Evolutionary conservation across 805 yeast genomes (phyloP).

Genomic region (Saccharomycopsis olivae): DNA sequence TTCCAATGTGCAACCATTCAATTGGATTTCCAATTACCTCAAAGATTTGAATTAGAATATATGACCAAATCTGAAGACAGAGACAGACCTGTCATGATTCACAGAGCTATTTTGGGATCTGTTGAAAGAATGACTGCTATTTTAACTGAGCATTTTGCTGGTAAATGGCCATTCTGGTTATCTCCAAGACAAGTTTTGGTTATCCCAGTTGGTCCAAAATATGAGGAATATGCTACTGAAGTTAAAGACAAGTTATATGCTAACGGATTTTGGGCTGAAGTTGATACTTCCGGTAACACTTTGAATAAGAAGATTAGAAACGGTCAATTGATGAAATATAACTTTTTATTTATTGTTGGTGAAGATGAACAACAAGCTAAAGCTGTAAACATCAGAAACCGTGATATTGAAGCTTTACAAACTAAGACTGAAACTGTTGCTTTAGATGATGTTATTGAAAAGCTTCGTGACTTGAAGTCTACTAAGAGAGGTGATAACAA

Average conservation of each 20-base stretch:
- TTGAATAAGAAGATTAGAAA: constrained; percentile 96
- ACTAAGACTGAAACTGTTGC: constrained; percentile 75
- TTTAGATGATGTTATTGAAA: constrained; percentile 60
- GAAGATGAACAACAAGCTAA: constrained; percentile 75
- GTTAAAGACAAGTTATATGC: constrained; percentile 52
- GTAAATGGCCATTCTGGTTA: constrained; percentile 99
- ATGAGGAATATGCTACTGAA: constrained; percentile 78
- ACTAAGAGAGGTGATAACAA: constrained; percentile 65
- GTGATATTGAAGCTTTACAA: constrained; percentile 89
- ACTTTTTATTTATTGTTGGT: constrained; percentile 95
- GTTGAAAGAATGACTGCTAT: constrained; percentile 99
- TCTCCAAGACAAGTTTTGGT: constrained; percentile 98
- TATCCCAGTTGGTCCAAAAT: constrained; percentile 94
- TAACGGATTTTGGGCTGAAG: constrained; percentile 84
- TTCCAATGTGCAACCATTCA: constrained; percentile 99
- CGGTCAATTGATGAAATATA: constrained; percentile 90
- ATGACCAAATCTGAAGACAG: constrained; percentile 50
- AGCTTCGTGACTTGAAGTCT: constrained; percentile 56
- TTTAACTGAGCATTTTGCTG: constrained; percentile 94
- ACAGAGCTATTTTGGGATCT: constrained; percentile 96
- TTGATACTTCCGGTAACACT: constrained; percentile 89
- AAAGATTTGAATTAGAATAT: constrained; percentile 83
- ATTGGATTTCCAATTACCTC: constrained; percentile 96
- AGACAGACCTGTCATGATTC: constrained; percentile 94
- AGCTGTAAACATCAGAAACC: constrained; percentile 90